Base-by-base conservation (phyloP, 805 yeast species). In the Kodamaea kakaduensis region DNA sequence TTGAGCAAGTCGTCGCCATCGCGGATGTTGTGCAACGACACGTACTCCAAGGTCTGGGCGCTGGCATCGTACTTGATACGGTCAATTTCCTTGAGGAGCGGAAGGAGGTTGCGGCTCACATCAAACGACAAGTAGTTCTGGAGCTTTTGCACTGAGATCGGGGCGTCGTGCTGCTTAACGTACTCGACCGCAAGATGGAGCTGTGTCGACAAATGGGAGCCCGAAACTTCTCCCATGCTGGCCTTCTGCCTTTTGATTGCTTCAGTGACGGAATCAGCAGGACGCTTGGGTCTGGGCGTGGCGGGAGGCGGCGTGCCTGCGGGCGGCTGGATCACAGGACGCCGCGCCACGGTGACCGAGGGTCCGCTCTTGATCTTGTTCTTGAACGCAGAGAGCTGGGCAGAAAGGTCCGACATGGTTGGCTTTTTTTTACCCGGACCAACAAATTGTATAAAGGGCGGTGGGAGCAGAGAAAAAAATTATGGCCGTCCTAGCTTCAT, bases 151-250 rank as follows among this genome's bases (percentile, higher is more conserved):
- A 86, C 70, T 5, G 77, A 59, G 1, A 89, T 79, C 0, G 96
- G 87, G 16, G 70, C 59, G 45, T 85, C 95, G 38, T 77, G 71
- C 32, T 63, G 60, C 59, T 87, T 89, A 42, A 93, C 79, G 54
- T 78, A 84, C 54, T 93, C 97, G 13, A 93, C 93, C 1, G 97
- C 97, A 54, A 88, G 76, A 51, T 86, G 81, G 36, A 93, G 69
- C 55, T 87, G 86, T 3, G 97, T 89, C 4, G 95, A 84, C 38
- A 83, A 72, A 55, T 85, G 94, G 46, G 84, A 54, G 1, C 72
- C 71, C n/a, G 68, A 57, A 41, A 64, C 51, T 23, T 48, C 54
- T 6, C 45, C 52, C 40, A 41, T 32, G 26, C 42, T 35, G 19
- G 53, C 50, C 46, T 49, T 61, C 37, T 53, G 71, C 31, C 65